Conservation (phyloP, 2,329 filamentous ascomycete genomes). For the Microsporum ferrugineum region DNA sequence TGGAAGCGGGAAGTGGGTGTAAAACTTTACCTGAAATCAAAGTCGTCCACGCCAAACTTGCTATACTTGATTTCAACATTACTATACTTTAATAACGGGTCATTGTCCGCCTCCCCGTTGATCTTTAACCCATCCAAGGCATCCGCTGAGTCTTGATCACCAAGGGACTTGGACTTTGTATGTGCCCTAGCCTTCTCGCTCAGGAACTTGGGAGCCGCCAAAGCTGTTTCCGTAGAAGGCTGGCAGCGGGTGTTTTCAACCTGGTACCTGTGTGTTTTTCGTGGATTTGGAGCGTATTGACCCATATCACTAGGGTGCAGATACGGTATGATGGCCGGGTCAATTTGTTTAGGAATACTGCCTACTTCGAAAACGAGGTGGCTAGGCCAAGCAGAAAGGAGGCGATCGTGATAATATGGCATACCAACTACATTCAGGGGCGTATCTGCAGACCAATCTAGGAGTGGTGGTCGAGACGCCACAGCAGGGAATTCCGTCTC, state of each 20-base stretch:
- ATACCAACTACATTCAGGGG: constrained; percentile 79
- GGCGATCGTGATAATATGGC: constrained; percentile 79
- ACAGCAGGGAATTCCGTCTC: constrained; percentile 67
- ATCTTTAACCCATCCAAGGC: constrained; percentile 58
- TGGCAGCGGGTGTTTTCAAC: constrained; percentile 61
- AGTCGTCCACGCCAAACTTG: constrained; percentile 97
- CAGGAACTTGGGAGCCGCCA: constrained; percentile 76
- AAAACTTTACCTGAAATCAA: constrained; percentile 79
- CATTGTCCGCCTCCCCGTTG: constrained; percentile 60
- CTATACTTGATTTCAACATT: constrained; percentile 98
- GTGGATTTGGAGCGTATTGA: constrained; percentile 64
- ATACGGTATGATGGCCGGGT: constrained; percentile 55
- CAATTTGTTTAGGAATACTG: constrained; percentile 64
- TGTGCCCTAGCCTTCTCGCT: constrained; percentile 77
- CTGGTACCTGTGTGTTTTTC: constrained; percentile 66
- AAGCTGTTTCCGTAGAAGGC: constrained; percentile 49
- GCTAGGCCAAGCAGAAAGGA: constrained; percentile 82
- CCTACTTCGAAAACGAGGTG: constrained; percentile 77
- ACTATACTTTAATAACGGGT: constrained; percentile 79
- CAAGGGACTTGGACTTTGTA: constrained; percentile 30
- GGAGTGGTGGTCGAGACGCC: constrained; percentile 47
- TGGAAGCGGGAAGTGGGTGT: neutral
- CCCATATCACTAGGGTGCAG: constrained; percentile 63
- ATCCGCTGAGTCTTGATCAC: constrained; percentile 36
- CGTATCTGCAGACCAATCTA: constrained; percentile 63